phyloP scores from a whole-genome alignment of 2,329 filamentous ascomycete species.

The Chlorencoelia australis region DNA sequence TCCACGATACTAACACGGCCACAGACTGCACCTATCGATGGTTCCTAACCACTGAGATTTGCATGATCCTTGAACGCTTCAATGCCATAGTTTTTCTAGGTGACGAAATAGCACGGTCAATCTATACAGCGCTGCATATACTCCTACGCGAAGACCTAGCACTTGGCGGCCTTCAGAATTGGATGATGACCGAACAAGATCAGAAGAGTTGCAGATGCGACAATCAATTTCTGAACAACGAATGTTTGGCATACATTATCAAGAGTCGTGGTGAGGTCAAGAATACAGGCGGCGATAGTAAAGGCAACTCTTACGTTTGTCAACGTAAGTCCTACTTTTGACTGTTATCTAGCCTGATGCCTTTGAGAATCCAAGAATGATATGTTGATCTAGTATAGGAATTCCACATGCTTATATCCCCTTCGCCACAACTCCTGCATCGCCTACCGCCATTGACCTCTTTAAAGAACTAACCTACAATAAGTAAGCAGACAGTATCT shows the following conservation, averaged over 20 bases:
- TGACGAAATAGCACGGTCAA: slow-evolving; percentile 30
- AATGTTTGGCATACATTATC: slow-evolving; percentile 25
- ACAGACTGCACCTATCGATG: slow-evolving; percentile 33
- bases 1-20: neutral
- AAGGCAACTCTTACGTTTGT: slow-evolving; percentile 11
- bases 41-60: slow-evolving; percentile 33
- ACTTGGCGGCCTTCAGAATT: slow-evolving; percentile 30
- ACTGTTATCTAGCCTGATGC: too few species aligned
- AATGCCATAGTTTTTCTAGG: slow-evolving; percentile 33
- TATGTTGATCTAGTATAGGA: slow-evolving; percentile 16
- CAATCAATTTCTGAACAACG: slow-evolving; percentile 29
- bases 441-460: slow-evolving; percentile 18
- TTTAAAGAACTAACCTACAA: slow-evolving; percentile 26
- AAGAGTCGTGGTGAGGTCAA: slow-evolving; percentile 16
- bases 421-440: slow-evolving; percentile 25
- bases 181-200: slow-evolving; percentile 28
- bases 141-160: slow-evolving; percentile 33
- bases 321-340: slow-evolving; percentile 8
- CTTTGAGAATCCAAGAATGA: neutral
- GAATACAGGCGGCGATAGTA: slow-evolving; percentile 9
- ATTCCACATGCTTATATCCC: slow-evolving; percentile 30
- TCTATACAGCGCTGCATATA: slow-evolving; percentile 36
- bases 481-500: too few species aligned
- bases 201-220: slow-evolving; percentile 30
- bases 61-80: slow-evolving; percentile 35